Conservation (phyloP, 2,329 filamentous ascomycete genomes). For the Fusarium sp. region DNA sequence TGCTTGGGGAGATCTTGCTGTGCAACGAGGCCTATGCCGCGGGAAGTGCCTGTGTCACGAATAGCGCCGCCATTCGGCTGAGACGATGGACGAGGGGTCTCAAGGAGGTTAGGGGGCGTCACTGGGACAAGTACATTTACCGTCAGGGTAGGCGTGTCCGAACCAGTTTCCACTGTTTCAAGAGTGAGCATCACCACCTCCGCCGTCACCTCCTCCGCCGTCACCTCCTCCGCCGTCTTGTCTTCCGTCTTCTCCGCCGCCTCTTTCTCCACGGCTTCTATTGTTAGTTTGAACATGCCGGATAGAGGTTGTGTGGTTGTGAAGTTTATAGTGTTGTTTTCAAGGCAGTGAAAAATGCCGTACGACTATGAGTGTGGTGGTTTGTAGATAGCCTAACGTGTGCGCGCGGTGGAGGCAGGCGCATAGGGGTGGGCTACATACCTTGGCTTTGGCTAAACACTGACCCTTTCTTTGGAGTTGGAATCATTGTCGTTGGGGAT, state of each 20-base stretch:
- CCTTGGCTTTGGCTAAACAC: background rate
- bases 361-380: background rate
- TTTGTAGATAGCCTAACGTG: too few relatives aligned
- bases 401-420: background rate
- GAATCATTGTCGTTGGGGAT: background rate
- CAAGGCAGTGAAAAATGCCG: background rate
- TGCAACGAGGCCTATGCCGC: constrained; percentile 45
- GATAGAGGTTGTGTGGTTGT: background rate
- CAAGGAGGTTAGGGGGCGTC: too few relatives aligned
- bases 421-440: constrained; percentile 12
- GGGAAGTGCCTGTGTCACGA: constrained; percentile 5
- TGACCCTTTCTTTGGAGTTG: background rate
- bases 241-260: too few relatives aligned
- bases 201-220: too few relatives aligned
- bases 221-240: too few relatives aligned
- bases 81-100: background rate
- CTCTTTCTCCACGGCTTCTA: background rate
- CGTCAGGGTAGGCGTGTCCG: background rate
- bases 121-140: background rate
- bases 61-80: constrained; percentile 37
- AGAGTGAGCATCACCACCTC: too few relatives aligned
- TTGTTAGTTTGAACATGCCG: background rate
- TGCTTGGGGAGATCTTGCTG: constrained; percentile 4
- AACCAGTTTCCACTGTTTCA: too few relatives aligned
- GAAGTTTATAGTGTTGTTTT: background rate